Evolutionary conservation across 441 rosid species (phyloP).

Genomic region (Adansonia grandidieri): DNA sequence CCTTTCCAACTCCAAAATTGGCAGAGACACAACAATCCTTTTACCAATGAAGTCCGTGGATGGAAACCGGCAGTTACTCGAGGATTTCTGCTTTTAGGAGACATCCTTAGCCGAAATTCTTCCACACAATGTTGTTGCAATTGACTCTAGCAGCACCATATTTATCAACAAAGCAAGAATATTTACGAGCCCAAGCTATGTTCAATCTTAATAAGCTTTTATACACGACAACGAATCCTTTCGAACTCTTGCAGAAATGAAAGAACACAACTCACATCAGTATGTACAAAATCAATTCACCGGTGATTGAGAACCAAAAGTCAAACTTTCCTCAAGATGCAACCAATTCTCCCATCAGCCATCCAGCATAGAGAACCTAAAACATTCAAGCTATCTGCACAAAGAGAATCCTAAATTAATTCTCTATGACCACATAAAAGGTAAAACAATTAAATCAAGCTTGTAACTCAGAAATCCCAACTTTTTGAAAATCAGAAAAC

Average conservation of each 20-base stretch:
- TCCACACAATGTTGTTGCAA: constrained; percentile 56
- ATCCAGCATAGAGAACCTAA: constrained; percentile 16
- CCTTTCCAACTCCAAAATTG: constrained; percentile 39
- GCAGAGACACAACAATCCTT: constrained; percentile 40
- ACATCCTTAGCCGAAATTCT: constrained; percentile 43
- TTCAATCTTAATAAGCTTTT: constrained; percentile 12
- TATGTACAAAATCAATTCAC: constrained; percentile 16
- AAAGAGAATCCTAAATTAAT: not conserved
- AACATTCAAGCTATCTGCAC: constrained; percentile 25
- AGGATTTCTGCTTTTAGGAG: constrained; percentile 42
- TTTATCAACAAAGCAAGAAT: constrained; percentile 29
- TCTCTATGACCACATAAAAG: not conserved
- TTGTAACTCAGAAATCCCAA: constrained; percentile 36
- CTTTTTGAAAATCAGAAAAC: not conserved
- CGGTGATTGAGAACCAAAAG: constrained; percentile 19
- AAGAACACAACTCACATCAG: not conserved
- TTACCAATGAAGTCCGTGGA: constrained; percentile 39
- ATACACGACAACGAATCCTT: constrained; percentile 15
- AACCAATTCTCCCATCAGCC: constrained; percentile 28
- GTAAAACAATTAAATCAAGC: constrained; percentile 32
- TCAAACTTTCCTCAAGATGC: constrained; percentile 20
- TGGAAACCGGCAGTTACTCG: constrained; percentile 35
- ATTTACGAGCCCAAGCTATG: constrained; percentile 21
- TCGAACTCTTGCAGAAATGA: not conserved
- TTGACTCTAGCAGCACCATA: constrained; percentile 81